Percentiles rank a stretch among this genome's conserved stretches.
Conservation (phyloP, 805 yeast genomes). For the Candida bentonensis region DNA sequence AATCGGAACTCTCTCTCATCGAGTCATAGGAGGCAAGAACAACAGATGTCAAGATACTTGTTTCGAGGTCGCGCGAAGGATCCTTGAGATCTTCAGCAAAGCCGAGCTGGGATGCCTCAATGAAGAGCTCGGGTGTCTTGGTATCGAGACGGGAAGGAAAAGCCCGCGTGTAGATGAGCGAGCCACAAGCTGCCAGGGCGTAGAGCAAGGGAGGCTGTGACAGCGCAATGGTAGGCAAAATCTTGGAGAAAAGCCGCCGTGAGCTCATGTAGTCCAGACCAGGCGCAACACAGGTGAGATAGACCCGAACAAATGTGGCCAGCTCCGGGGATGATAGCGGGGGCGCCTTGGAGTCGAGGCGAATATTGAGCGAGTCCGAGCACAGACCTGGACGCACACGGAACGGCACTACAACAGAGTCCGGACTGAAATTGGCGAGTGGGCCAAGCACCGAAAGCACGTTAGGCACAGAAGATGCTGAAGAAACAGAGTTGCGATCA, state of each 20-base stretch:
- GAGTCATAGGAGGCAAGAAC: slow-evolving; percentile 1
- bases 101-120: neutral
- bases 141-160: neutral
- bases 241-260: slow-evolving; percentile 1
- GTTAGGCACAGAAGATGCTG: neutral
- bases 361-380: slow-evolving; percentile 1
- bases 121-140: neutral
- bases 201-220: slow-evolving; percentile 2
- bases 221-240: slow-evolving; percentile 3
- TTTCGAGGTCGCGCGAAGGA: slow-evolving; percentile 2
- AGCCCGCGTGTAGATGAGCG: slow-evolving; percentile 1
- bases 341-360: slow-evolving; percentile 1
- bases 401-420: neutral
- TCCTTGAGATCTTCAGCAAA: neutral
- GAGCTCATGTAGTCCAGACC: slow-evolving; percentile 2
- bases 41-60: slow-evolving; percentile 1
- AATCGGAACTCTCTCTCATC: neutral
- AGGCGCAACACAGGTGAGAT: slow-evolving; percentile 1
- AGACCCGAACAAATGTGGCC: slow-evolving; percentile 1
- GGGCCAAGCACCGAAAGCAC: neutral
- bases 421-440: neutral
- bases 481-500: neutral
- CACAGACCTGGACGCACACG: neutral
- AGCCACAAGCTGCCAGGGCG: slow-evolving; percentile 4
- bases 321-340: slow-evolving; percentile 1